Evolutionary conservation across 805 yeast species (phyloP).

Genomic region (Blastobotrys terrestris): DNA sequence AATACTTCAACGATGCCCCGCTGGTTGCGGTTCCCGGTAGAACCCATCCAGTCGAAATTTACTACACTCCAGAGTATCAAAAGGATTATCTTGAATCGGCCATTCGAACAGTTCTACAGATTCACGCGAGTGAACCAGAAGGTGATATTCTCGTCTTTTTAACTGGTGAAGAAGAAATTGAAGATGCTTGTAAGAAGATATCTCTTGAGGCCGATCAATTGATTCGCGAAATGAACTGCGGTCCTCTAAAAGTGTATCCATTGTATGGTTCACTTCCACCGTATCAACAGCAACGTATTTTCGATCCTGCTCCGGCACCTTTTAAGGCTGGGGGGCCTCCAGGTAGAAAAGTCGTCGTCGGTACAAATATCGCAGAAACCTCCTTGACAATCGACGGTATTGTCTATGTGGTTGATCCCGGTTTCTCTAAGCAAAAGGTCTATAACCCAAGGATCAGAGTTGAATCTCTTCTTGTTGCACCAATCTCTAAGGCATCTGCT

Average conservation of each 20-base stretch:
- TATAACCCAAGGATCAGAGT: slow-evolving; percentile 85
- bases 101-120: slow-evolving; percentile 89
- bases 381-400: slow-evolving; percentile 95
- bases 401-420: slow-evolving; percentile 87
- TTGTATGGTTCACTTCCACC: slow-evolving; percentile 96
- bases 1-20: slow-evolving; percentile 86
- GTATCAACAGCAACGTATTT: slow-evolving; percentile 86
- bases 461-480: slow-evolving; percentile 78
- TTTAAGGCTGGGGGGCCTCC: slow-evolving; percentile 80
- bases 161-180: slow-evolving; percentile 98
- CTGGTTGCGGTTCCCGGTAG: slow-evolving; percentile 95
- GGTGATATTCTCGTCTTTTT: slow-evolving; percentile 84
- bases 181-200: slow-evolving; percentile 89
- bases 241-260: slow-evolving; percentile 86
- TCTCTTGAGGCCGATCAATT: slow-evolving; percentile 84
- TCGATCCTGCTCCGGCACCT: slow-evolving; percentile 81
- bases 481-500: slow-evolving; percentile 93
- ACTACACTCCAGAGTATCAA: slow-evolving; percentile 95
- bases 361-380: slow-evolving; percentile 96
- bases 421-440: slow-evolving; percentile 84
- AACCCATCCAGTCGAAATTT: slow-evolving; percentile 95
- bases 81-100: slow-evolving; percentile 93
- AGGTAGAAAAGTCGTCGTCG: slow-evolving; percentile 88
- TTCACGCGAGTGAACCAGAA: slow-evolving; percentile 92
- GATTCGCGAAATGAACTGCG: slow-evolving; percentile 81